Conservation (phyloP, 2,329 filamentous ascomycete species). For the Paramyrothecium roridum region DNA sequence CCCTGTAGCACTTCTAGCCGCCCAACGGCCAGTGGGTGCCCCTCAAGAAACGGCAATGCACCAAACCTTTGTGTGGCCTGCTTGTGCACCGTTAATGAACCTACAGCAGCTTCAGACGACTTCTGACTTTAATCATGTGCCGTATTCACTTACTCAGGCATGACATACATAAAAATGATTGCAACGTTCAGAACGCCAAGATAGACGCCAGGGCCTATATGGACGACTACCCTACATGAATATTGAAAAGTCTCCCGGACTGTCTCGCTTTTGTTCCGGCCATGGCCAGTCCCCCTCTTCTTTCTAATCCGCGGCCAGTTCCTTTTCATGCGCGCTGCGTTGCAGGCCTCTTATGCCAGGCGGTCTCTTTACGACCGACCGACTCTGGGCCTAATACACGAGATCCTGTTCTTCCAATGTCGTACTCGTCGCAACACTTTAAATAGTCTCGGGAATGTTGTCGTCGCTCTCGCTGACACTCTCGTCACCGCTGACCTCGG, state of each 20-base stretch:
- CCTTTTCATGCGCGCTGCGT: background rate
- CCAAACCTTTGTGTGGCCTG: too few species aligned
- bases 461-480: constrained; percentile 95
- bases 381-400: background rate
- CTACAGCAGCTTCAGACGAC: background rate
- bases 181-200: background rate
- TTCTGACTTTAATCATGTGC: background rate
- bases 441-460: constrained; percentile 50
- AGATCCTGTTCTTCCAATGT: background rate
- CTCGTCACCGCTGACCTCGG: constrained; percentile 96
- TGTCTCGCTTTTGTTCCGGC: background rate
- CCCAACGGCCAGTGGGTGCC: too few species aligned
- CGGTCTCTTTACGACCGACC: background rate
- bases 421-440: constrained; percentile 9
- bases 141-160: too few species aligned
- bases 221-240: background rate
- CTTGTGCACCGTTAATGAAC: too few species aligned
- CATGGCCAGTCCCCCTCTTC: background rate
- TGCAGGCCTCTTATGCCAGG: background rate
- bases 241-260: background rate
- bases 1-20: too few species aligned
- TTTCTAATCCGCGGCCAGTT: background rate
- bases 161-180: background rate
- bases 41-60: too few species aligned
- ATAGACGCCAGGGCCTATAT: background rate